Evolutionary conservation across 176 grass and related monocot genomes (phyloP).

Genomic region (Aegilops longissima): DNA sequence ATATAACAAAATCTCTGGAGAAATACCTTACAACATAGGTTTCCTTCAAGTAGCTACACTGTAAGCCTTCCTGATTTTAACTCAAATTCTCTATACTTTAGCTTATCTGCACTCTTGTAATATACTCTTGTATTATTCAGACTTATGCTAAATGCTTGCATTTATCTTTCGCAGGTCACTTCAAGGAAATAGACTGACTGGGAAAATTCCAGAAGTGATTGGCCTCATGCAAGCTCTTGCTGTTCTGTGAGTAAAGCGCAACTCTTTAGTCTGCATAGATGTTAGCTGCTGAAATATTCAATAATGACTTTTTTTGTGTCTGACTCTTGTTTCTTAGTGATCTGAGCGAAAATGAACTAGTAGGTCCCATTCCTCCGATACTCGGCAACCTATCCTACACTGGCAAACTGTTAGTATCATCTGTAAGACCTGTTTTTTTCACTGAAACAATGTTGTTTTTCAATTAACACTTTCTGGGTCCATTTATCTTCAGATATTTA

Average conservation of each 20-base stretch:
- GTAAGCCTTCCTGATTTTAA: constrained; percentile 44
- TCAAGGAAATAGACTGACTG: constrained; percentile 89
- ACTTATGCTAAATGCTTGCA: constrained; percentile 2
- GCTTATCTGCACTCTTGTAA: not conserved
- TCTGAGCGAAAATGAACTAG: constrained; percentile 86
- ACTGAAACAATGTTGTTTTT: constrained; percentile 1
- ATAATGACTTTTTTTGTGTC: not conserved
- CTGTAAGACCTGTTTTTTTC: not conserved
- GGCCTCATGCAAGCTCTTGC: constrained; percentile 99
- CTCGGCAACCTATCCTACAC: constrained; percentile 97
- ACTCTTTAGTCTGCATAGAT: constrained; percentile 6
- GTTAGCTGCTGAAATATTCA: not conserved
- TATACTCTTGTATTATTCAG: not conserved
- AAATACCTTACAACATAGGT: constrained; percentile 98
- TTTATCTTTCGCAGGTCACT: constrained; percentile 66
- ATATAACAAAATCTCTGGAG: constrained; percentile 95
- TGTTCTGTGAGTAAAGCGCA: constrained; percentile 74
- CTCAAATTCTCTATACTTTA: not conserved
- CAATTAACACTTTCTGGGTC: not conserved
- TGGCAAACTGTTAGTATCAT: constrained; percentile 91
- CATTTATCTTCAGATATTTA: constrained; percentile 62
- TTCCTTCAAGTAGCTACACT: constrained; percentile 99
- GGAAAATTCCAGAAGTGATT: constrained; percentile 97
- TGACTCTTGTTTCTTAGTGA: constrained; percentile 49
- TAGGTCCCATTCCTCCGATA: constrained; percentile 90